Base-by-base conservation (phyloP, 78 protist genomes). In the slime mould (Dictyostelium discoideum) region DNA sequence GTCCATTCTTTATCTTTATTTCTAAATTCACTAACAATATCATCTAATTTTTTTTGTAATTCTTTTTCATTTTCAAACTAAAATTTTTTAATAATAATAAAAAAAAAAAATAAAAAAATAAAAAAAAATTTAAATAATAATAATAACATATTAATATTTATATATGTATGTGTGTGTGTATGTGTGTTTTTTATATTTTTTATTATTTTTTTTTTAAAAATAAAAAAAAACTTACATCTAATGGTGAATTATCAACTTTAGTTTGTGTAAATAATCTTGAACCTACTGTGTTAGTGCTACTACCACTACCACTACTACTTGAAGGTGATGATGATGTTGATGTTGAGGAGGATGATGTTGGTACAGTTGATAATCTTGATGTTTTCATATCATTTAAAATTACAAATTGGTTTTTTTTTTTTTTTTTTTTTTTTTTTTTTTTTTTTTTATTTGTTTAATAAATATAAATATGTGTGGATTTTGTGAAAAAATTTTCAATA, bases 21-120 rank as follows among this genome's bases (percentile, higher is more conserved):
- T 39, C 73, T 90, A 54, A 90, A 90, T 26, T 90, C 95, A 44
- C 14, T 32, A 13, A 32, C 18, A n/a, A 90, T 90, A 0, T 90
- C 95, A n/a, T 90, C 95, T 32, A 90, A 18, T 73, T 90, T 37
- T 32, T 82, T 80, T 39, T 81, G 87, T 48, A 90, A 46, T 14
- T 90, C 95, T 90, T 63, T 90, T 72, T 90, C 95, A 82, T 44
- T 46, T 9, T 90, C 88, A 90, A 83, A 90, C 95, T 90, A 46
- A 32, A 32, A 32, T 1, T 32, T 32, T 32, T 32, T 32, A 32
- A 32, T 32, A 32, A 32, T 32, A 32, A 32, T 32, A 24, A 22
- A 5, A n/a, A 32, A 39, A 14, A 48, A 39, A 24, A 40, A 24
- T 46, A n/a, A n/a, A n/a, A n/a, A n/a, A n/a, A 22, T 16, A n/a